A percentile compares a stretch with the other conserved stretches of the same genome.
phyloP scores from a whole-genome alignment of 2,329 filamentous ascomycete species.

The Aspergillus sp. region DNA sequence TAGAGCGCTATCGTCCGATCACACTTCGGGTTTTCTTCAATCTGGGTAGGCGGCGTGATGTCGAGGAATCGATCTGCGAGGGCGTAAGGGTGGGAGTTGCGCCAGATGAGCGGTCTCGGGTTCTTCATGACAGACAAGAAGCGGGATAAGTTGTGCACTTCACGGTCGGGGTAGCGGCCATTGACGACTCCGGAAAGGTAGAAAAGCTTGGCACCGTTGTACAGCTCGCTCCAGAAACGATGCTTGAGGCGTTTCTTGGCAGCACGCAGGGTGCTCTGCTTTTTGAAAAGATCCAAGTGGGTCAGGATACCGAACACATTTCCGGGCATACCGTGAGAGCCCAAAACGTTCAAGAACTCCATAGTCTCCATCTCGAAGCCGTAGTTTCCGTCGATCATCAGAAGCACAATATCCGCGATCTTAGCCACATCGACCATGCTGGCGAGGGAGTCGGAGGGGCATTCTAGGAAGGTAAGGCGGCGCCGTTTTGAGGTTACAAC shows the following conservation, averaged over 20 bases:
- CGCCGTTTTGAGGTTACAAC: constrained; percentile 96
- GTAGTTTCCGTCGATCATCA: constrained; percentile 99
- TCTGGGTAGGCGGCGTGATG: constrained; percentile 86
- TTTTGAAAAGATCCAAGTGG: constrained; percentile 92
- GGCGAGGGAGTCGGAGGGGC: constrained; percentile 87
- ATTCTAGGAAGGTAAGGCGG: constrained; percentile 93
- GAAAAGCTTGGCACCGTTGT: constrained; percentile 95
- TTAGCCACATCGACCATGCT: constrained; percentile 97
- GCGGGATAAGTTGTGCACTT: constrained; percentile 90
- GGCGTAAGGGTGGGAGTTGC: constrained; percentile 93
- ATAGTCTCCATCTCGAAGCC: constrained; percentile 99
- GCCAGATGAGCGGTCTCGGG: constrained; percentile 90
- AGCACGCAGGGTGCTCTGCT: constrained; percentile 85
- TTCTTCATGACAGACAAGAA: constrained; percentile 99
- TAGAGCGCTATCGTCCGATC: constrained; percentile 90
- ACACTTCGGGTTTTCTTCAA: constrained; percentile 85
- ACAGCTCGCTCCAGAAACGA: constrained; percentile 93
- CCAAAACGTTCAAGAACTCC: constrained; percentile 94
- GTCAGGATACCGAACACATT: constrained; percentile 98
- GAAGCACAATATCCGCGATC: constrained; percentile 91
- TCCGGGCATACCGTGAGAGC: constrained; percentile 95
- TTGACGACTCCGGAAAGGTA: constrained; percentile 97
- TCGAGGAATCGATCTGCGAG: constrained; percentile 93
- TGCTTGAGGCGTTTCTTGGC: constrained; percentile 97
- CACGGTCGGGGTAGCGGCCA: constrained; percentile 91